Evolutionary conservation across 2,329 filamentous ascomycete species (phyloP).

Genomic region (Zymoseptoria tritici): DNA sequence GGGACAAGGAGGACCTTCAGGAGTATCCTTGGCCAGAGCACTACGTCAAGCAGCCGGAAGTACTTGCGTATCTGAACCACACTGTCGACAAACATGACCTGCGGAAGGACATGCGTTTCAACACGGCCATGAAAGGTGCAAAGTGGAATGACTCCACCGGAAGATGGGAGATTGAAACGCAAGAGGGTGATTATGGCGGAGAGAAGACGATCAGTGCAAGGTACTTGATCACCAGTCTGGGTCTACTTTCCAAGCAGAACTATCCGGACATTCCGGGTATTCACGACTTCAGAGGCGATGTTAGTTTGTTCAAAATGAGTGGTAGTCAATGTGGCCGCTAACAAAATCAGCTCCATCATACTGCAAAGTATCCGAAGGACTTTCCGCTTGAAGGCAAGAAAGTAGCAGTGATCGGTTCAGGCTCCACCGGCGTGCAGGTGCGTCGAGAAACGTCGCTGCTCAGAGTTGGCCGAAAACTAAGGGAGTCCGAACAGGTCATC

Average conservation of each 20-base stretch:
- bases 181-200: neutral
- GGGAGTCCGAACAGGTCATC: conserved; percentile 24
- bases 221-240: conserved; percentile 35
- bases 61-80: conserved; percentile 16
- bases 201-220: conserved; percentile 5
- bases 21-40: conserved; percentile 32
- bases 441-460: conserved; percentile 21
- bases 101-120: conserved; percentile 16
- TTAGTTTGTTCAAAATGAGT: neutral
- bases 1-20: conserved; percentile 28
- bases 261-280: conserved; percentile 32
- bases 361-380: conserved; percentile 32
- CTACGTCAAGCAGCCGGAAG: conserved; percentile 39
- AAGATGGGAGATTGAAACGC: conserved; percentile 7
- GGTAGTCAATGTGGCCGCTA: conserved; percentile 8
- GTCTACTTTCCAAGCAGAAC: conserved; percentile 32
- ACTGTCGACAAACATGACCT: conserved; percentile 12
- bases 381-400: conserved; percentile 28
- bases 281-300: conserved; percentile 33
- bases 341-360: conserved; percentile 33
- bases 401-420: conserved; percentile 37
- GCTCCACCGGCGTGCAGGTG: conserved; percentile 37
- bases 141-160: conserved; percentile 7
- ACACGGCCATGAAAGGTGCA: conserved; percentile 21
- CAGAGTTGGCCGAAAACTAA: conserved; percentile 14